Base-by-base conservation (phyloP, 768 basidiomycete species). In the Naganishia onofrii region DNA sequence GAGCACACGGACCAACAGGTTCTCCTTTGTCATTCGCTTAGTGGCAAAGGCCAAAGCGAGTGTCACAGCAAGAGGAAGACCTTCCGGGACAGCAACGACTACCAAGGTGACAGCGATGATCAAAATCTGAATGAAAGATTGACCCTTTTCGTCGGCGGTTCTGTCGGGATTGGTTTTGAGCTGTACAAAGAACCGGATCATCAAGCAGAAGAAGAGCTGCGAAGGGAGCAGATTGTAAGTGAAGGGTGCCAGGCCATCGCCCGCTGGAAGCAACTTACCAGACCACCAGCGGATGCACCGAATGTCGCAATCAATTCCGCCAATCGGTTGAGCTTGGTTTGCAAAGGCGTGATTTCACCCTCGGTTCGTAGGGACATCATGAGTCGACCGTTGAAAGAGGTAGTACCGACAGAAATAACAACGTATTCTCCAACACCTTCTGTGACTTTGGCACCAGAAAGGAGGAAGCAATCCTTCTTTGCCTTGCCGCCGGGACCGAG, bases 11-110 rank as follows among this genome's bases (percentile, higher is more conserved):
- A 98, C 96, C 52, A 99, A 87, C 0, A 98, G 84, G 66, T 96
- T 96, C 81, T 93, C 90, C 76, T 89, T 86, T 10, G 94, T 91
- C 96, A 98, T 98, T n/a, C 95, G 89, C 76, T 91, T 93, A 56
- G 96, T 99, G 0, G 95, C 96, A 77, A 98, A 99, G 0, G 96
- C 92, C 36, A 99, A 84, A 0, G 96, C 96, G 56, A 99, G 87
- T 0, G 95, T 97, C 60, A 98, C 95, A 51, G 95, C 95, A 67
- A 99, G 85, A 1, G 95, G 95, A 6, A 99, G 84, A 77, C 94
- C 90, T 86, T 91, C 90, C n/a, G 90, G 90, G 34, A 92, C 90
- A 53, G 90, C 90, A 75, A 91, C 88, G 71, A 92, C 90, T 46
- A 92, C 84, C n/a, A 96, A 82, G 15, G 93, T 97, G 63, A 98